phyloP scores from a whole-genome alignment of 2,329 filamentous ascomycete genomes.

The Fusarium chuoi region DNA sequence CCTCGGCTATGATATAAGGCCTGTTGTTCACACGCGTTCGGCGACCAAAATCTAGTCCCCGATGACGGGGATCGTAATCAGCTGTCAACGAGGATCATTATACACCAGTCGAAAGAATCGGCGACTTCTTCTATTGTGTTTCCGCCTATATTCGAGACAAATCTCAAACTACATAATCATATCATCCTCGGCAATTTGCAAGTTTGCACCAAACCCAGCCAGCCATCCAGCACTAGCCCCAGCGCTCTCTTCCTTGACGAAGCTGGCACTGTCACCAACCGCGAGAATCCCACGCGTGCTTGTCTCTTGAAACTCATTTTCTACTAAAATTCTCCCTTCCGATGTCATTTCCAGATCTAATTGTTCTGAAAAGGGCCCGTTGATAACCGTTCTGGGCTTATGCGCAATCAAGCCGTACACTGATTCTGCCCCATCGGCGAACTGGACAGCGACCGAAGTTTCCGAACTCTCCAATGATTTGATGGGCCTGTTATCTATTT shows the following conservation, averaged over 20 bases:
- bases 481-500: neutral
- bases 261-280: neutral
- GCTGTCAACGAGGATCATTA: rapidly evolving
- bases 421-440: neutral
- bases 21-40: rapidly evolving
- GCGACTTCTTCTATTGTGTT: neutral
- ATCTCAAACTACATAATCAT: neutral
- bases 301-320: neutral
- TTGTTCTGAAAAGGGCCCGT: neutral
- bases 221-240: neutral
- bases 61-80: neutral
- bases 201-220: neutral
- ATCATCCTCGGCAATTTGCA: constrained; percentile 15
- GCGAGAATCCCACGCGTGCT: neutral
- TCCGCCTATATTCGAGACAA: rapidly evolving
- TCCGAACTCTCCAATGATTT: neutral
- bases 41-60: neutral
- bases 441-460: neutral
- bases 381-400: rapidly evolving
- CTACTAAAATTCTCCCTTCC: rapidly evolving
- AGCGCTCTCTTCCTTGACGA: rapidly evolving
- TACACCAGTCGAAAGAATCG: rapidly evolving
- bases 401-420: neutral
- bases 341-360: neutral
- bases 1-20: no score